These are phyloP conservation scores for Diaporthe australafricana DNA, from an alignment of 2,329 filamentous ascomycete species.

Conservation along the genomic window DNA sequence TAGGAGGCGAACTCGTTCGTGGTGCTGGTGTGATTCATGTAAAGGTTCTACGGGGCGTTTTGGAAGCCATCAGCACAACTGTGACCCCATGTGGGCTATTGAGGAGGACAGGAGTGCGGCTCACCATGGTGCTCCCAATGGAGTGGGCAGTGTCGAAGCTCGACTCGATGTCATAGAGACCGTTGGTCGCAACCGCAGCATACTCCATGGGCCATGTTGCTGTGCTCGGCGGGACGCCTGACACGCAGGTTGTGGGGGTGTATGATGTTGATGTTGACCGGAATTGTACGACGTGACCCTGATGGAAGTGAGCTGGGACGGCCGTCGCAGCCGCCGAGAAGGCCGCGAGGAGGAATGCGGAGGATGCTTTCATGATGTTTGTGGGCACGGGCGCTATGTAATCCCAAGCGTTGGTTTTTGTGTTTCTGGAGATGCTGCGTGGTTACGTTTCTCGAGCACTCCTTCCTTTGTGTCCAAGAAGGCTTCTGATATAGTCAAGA, in stretches of 20 bases:
- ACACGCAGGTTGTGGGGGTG: constrained; percentile 26
- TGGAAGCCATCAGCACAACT: not conserved
- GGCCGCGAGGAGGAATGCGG: not conserved
- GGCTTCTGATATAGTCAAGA: not conserved
- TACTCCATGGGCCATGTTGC: constrained; percentile 26
- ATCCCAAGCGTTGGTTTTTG: not conserved
- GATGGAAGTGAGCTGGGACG: not conserved
- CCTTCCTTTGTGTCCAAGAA: not conserved
- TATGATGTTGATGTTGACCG: not conserved
- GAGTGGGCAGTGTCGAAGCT: constrained; percentile 24
- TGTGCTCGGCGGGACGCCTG: constrained; percentile 10
- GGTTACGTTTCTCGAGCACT: not conserved
- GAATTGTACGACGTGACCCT: not conserved
- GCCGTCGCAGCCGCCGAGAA: constrained; percentile 3
- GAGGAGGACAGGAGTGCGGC: not conserved
- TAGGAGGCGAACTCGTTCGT: constrained; percentile 43
- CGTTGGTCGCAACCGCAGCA: not conserved
- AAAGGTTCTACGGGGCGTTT: constrained; percentile 33
- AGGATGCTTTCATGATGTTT: not conserved
- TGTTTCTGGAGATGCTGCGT: not conserved
- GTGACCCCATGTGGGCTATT: not conserved
- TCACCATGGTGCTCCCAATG: constrained; percentile 35
- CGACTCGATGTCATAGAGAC: constrained; percentile 34
- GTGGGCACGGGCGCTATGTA: not conserved
- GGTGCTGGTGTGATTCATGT: constrained; percentile 30